Evolutionary conservation across 163 green algal genomes (phyloP).

Genomic region (Prototheca cutis): DNA sequence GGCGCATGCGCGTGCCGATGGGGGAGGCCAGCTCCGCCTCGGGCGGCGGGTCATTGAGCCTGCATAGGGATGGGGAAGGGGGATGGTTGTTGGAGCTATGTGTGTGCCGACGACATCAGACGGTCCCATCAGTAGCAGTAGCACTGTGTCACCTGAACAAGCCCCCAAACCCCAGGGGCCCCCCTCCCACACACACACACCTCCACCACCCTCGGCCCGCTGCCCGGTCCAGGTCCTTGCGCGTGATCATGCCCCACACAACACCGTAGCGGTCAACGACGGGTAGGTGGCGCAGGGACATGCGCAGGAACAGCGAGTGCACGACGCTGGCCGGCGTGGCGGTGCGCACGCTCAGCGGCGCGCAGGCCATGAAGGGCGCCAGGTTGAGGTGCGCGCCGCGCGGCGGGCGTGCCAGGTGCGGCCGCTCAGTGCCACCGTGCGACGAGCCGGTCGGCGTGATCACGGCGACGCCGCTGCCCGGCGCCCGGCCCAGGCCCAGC

Average conservation of each 20-base stretch:
- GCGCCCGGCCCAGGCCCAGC: not conserved
- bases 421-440: not conserved
- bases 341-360: conserved; percentile 40
- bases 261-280: conserved; percentile 61
- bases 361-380: conserved; percentile 46
- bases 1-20: not conserved
- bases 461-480: not conserved
- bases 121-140: too few species aligned
- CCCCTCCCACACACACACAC: not conserved
- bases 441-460: not conserved
- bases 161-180: not conserved
- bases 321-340: conserved; percentile 31
- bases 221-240: conserved; percentile 79
- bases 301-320: conserved; percentile 55
- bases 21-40: conserved; percentile 2
- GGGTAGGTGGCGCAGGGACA: conserved; percentile 78
- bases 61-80: not conserved
- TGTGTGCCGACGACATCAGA: too few species aligned
- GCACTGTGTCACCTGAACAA: too few species aligned
- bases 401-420: not conserved
- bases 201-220: conserved; percentile 31
- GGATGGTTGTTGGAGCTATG: not conserved
- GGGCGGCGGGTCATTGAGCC: conserved; percentile 4
- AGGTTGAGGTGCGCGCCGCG: conserved; percentile 53
- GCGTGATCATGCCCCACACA: conserved; percentile 81